Evolutionary conservation across 2,329 filamentous ascomycete genomes (phyloP), one percentile per base, ranked within the genome.

Genomic region (Xylaria multiplex): DNA sequence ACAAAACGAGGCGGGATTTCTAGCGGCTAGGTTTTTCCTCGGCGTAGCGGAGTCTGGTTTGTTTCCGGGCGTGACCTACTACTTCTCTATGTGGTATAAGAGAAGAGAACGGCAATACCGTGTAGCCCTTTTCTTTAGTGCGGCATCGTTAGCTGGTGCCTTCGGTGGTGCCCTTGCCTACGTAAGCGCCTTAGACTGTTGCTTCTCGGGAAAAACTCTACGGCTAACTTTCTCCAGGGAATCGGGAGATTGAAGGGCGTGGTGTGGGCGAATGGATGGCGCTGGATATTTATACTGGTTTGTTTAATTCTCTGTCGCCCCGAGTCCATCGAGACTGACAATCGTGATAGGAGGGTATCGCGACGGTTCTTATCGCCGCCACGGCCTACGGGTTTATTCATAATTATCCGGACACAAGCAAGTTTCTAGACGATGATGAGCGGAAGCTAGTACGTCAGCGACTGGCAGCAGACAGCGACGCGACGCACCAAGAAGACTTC

Each of bases 401-500:
- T 59, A 90, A 91, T 76, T 90, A 89, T 62, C 88, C 88, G 0
- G 80, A 82, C 40, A 89, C 83, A 0, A 86, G 88, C 3, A 81
- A 80, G 1, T 90, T 90, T 68, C 79, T 91, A 9, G 82, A 79
- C 0, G 79, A 85, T 7, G 78, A 78, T 4, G 86, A 89, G 71
- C 81, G 88, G 1, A 78, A 81, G 0, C 87, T 85, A 63, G 85
- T 93, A 55, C 83, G 87, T 24, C 81, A 84, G 9, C 86, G 91
- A 0, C 82, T 94, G 0, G 86, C 87, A 9, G 83, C 84, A 5
- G 90, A 93, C 70, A 89, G 86, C 68, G 91, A 93, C 72, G 88
- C 90, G 0, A 92, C 88, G 0, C 85, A 88, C 5, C 81, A 89
- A 54, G 91, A 95, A 70, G 74, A 79, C 0, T 93, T 94, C 72